Evolutionary conservation across 768 basidiomycete genomes (phyloP).

Genomic region (Termitomyces eurrhizus): DNA sequence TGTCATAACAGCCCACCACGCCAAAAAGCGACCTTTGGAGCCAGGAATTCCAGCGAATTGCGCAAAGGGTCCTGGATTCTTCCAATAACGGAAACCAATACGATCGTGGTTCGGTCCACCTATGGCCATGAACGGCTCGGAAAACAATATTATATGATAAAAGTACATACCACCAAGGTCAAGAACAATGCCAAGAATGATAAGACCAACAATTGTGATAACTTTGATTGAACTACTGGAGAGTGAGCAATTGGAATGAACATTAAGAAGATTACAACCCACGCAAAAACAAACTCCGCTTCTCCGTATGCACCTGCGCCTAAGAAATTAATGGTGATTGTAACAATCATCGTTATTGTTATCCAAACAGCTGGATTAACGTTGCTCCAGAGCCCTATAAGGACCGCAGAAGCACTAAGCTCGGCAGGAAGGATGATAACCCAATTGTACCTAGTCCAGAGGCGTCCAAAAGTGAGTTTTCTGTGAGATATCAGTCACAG

Average conservation of each 20-base stretch:
- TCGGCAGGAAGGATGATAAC: conserved; percentile 68
- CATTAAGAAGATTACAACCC: conserved; percentile 34
- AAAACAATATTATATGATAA: not conserved
- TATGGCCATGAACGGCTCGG: conserved; percentile 9
- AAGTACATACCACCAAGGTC: conserved; percentile 63
- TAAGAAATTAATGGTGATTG: conserved; percentile 69
- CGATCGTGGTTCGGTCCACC: conserved; percentile 83
- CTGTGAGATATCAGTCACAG: not conserved
- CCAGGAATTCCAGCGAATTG: conserved; percentile 67
- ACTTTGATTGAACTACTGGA: conserved; percentile 74
- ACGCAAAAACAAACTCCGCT: conserved; percentile 85
- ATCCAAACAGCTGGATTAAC: conserved; percentile 78
- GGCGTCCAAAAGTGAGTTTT: not conserved
- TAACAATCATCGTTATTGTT: conserved; percentile 68
- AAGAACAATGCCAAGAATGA: conserved; percentile 68
- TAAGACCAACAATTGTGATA: conserved; percentile 72
- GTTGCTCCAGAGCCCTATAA: conserved; percentile 71
- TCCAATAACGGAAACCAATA: conserved; percentile 77
- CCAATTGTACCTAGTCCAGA: conserved; percentile 50
- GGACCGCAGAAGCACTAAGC: conserved; percentile 67
- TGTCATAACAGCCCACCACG: conserved; percentile 56
- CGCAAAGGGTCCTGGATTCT: conserved; percentile 82
- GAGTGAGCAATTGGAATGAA: not conserved
- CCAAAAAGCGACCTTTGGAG: conserved; percentile 68
- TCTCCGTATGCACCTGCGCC: conserved; percentile 82